phyloP scores from a whole-genome alignment of 345 rosid species.

The Hibiscus syriacus region DNA sequence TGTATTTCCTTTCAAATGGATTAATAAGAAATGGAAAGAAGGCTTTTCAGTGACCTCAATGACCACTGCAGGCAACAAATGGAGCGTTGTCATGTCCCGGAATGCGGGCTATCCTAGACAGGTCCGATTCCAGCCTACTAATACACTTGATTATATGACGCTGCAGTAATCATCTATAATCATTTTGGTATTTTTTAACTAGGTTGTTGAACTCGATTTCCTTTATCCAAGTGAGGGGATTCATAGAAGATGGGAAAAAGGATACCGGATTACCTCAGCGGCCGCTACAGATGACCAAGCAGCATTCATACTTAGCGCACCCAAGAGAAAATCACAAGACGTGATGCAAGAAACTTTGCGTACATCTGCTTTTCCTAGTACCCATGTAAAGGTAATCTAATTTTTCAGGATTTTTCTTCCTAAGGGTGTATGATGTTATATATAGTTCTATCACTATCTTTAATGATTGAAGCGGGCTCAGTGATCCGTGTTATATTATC shows the following conservation, averaged over 20 bases:
- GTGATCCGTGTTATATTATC: background rate
- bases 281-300: constrained; percentile 91
- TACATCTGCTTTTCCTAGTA: constrained; percentile 73
- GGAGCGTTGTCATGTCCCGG: constrained; percentile 94
- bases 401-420: background rate
- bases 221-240: constrained; percentile 96
- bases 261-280: constrained; percentile 80
- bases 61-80: constrained; percentile 82
- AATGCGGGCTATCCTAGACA: constrained; percentile 73
- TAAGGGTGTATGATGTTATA: background rate
- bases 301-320: constrained; percentile 73
- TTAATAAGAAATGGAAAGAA: constrained; percentile 93
- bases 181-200: background rate
- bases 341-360: constrained; percentile 93
- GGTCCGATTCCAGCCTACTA: constrained; percentile 21
- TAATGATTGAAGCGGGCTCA: background rate
- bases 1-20: constrained; percentile 88
- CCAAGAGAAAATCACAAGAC: constrained; percentile 56
- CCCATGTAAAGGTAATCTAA: constrained; percentile 72
- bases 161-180: background rate
- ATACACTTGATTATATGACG: background rate
- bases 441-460: background rate
- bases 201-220: constrained; percentile 92
- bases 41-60: constrained; percentile 83
- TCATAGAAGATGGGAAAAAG: constrained; percentile 80